These are phyloP conservation scores for Alternaria triticimaculans DNA, from an alignment of 2,329 filamentous ascomycete species.

Conservation along the genomic window DNA sequence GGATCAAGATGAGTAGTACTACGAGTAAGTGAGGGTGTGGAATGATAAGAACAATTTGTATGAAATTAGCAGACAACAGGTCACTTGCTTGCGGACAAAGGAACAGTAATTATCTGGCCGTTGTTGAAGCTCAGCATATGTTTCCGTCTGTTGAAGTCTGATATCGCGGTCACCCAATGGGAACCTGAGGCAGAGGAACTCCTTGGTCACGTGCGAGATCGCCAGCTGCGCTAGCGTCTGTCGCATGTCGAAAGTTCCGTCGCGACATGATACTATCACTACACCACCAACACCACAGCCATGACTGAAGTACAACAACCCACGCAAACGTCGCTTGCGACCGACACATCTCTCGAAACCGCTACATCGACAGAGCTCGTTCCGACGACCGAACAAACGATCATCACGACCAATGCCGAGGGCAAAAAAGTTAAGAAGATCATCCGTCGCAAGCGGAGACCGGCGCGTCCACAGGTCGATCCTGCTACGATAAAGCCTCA, in stretches of 20 bases:
- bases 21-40: constrained; percentile 23
- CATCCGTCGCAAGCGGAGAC: constrained; percentile 86
- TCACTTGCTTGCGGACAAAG: background rate
- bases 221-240: constrained; percentile 13
- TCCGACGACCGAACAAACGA: constrained; percentile 36
- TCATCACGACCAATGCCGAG: constrained; percentile 49
- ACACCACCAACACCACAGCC: constrained; percentile 14
- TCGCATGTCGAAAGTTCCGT: constrained; percentile 24
- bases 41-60: background rate
- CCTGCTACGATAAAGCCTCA: constrained; percentile 81
- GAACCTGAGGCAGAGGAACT: background rate
- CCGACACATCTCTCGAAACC: constrained; percentile 31
- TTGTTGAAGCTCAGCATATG: background rate
- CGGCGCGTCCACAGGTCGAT: constrained; percentile 90
- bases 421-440: constrained; percentile 85
- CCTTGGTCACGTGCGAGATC: constrained; percentile 57
- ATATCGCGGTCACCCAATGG: background rate
- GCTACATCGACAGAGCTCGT: constrained; percentile 32
- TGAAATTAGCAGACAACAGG: background rate
- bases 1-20: constrained; percentile 41
- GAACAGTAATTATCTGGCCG: accelerated
- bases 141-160: background rate
- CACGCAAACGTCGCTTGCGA: constrained; percentile 26
- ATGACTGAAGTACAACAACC: constrained; percentile 42
- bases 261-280: constrained; percentile 9